phyloP scores from a whole-genome alignment of 2,329 filamentous ascomycete genomes.

The Xylaria sp. region DNA sequence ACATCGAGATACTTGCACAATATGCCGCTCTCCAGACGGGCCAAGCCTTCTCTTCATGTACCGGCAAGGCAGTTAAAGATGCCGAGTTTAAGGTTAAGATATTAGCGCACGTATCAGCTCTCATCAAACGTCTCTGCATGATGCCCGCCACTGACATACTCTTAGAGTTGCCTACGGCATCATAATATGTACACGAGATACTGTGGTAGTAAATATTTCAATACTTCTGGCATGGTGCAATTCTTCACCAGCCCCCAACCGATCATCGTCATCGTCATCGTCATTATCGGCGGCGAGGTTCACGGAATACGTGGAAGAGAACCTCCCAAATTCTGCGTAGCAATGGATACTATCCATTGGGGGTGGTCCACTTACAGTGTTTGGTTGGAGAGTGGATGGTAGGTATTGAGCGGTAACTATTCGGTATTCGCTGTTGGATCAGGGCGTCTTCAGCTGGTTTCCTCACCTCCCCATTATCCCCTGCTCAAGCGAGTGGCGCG shows the following conservation, averaged over 20 bases:
- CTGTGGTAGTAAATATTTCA: not conserved
- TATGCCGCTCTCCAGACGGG: conserved; percentile 3
- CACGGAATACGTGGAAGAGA: conserved; percentile 3
- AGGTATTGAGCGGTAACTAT: not conserved
- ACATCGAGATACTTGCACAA: not conserved
- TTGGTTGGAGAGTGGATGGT: not conserved
- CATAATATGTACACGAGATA: not conserved
- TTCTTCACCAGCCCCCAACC: conserved; percentile 6
- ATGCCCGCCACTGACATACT: not conserved
- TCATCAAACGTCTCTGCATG: conserved; percentile 29
- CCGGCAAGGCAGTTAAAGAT: not conserved
- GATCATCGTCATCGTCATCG: not conserved
- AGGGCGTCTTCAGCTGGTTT: conserved; percentile 30
- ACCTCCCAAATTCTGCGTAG: not conserved
- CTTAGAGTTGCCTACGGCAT: not conserved
- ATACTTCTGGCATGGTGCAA: not conserved
- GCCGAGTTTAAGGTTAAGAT: not conserved
- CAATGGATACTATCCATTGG: not conserved
- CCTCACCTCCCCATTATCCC: conserved; percentile 18
- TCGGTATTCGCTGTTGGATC: conserved; percentile 6
- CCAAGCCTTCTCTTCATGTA: conserved; percentile 21
- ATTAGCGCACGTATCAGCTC: conserved; percentile 23
- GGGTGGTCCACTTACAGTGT: conserved; percentile 2
- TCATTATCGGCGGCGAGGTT: not conserved
- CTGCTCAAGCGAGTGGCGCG: conserved; percentile 31